These are phyloP conservation scores for Epichloe baconii DNA, from an alignment of 2,329 filamentous ascomycete species.

Conservation along the genomic window DNA sequence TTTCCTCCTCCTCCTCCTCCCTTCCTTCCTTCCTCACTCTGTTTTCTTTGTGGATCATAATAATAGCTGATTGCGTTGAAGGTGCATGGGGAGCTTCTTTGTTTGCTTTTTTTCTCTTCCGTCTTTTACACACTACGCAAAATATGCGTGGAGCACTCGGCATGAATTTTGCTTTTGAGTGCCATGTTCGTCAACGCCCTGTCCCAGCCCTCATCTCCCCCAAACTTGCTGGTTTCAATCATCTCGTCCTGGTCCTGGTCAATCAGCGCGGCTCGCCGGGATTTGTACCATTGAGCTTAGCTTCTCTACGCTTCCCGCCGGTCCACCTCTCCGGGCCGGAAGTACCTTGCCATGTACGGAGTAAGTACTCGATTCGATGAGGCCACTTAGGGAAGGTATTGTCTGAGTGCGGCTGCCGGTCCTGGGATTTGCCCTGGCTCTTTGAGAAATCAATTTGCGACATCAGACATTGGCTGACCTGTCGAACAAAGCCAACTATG, in stretches of 20 bases:
- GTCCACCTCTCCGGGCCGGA: constrained; percentile 1
- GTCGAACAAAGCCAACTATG: not conserved
- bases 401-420: not conserved
- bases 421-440: not conserved
- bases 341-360: not conserved
- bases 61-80: too few relatives aligned
- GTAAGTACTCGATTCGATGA: too few relatives aligned
- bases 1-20: too few relatives aligned
- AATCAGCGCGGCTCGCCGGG: constrained; percentile 5
- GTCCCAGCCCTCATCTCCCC: not conserved
- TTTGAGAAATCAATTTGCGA: not conserved
- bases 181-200: not conserved
- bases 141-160: too few relatives aligned
- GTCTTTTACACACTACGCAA: too few relatives aligned
- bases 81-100: too few relatives aligned
- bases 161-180: not conserved
- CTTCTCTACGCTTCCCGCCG: not conserved
- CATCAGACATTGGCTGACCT: not conserved
- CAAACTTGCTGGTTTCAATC: not conserved
- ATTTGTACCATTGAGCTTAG: constrained; percentile 8
- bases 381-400: not conserved
- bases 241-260: not conserved
- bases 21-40: too few relatives aligned
- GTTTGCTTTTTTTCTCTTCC: too few relatives aligned
- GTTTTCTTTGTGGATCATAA: too few relatives aligned